phyloP scores from a whole-genome alignment of 306 rosid genomes.

The Castanea sativa region DNA sequence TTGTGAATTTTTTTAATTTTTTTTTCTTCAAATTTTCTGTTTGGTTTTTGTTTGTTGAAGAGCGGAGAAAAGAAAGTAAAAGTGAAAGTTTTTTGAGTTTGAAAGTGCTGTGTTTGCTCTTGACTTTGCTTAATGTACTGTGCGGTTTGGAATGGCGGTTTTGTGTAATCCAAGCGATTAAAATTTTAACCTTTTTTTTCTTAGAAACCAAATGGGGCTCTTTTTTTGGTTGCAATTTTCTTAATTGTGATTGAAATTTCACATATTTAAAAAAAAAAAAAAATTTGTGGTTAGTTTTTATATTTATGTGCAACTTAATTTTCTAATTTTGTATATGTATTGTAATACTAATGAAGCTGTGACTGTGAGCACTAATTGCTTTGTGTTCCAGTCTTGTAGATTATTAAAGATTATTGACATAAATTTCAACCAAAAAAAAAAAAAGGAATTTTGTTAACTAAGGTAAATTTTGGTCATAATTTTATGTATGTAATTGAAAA shows the following conservation, averaged over 20 bases:
- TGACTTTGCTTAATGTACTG: not conserved
- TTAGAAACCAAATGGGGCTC: not conserved
- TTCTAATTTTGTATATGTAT: not conserved
- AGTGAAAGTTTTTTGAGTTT: not conserved
- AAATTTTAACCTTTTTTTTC: not conserved
- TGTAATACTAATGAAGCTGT: too few species aligned
- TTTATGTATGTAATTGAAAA: too few species aligned
- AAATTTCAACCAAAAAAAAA: not conserved
- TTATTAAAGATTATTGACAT: not conserved
- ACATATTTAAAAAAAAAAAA: too few species aligned
- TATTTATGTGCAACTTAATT: not conserved
- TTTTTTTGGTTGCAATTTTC: not conserved
- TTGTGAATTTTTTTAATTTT: not conserved
- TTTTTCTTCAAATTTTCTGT: not conserved
- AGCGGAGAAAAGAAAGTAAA: not conserved
- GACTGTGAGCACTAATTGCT: too few species aligned
- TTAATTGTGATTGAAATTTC: not conserved
- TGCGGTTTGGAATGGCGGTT: not conserved
- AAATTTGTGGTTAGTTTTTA: not conserved
- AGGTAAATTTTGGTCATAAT: too few species aligned
- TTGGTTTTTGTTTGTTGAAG: constrained; percentile 6
- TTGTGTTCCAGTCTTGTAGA: too few species aligned
- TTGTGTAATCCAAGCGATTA: not conserved
- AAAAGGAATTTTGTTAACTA: too few species aligned
- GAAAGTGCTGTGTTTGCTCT: not conserved